These are phyloP conservation scores for Escallonia rubra DNA, from an alignment of 129 eudicot genomes.

Conservation along the genomic window DNA sequence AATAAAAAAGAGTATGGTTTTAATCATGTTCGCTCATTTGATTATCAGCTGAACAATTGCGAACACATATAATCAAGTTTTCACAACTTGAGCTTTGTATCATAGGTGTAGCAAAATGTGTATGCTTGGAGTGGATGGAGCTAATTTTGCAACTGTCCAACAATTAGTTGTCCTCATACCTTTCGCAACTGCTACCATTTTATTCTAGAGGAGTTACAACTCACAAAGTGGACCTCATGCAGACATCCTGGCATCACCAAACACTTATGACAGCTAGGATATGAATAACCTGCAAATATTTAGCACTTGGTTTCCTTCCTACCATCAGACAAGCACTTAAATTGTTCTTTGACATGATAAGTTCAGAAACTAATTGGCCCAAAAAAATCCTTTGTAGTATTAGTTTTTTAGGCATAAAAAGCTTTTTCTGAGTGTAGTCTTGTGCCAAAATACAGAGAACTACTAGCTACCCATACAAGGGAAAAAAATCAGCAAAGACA, in stretches of 20 bases:
- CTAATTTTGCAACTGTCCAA: background rate
- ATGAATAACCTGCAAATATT: conserved; percentile 15
- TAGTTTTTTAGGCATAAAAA: background rate
- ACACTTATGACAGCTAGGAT: conserved; percentile 36
- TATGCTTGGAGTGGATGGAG: background rate
- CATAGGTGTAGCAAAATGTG: too few relatives aligned
- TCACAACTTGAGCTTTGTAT: too few relatives aligned
- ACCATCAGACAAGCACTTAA: conserved; percentile 21
- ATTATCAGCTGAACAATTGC: too few relatives aligned
- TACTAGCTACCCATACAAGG: background rate
- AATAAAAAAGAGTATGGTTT: too few relatives aligned
- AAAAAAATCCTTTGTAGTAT: background rate
- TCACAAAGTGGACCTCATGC: conserved; percentile 25
- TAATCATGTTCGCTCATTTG: too few relatives aligned
- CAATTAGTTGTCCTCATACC: background rate
- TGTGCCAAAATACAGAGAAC: background rate
- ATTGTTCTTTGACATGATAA: conserved; percentile 6
- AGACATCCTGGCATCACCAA: conserved; percentile 34
- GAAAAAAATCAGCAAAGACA: background rate
- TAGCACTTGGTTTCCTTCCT: too few relatives aligned
- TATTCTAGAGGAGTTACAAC: conserved; percentile 24
- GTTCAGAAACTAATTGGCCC: conserved; percentile 10
- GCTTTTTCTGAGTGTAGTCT: background rate
- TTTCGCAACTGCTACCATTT: background rate
- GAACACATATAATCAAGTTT: too few relatives aligned